Conservation (phyloP, 495 filamentous ascomycete genomes). For the Penicillium bialowiezense region DNA sequence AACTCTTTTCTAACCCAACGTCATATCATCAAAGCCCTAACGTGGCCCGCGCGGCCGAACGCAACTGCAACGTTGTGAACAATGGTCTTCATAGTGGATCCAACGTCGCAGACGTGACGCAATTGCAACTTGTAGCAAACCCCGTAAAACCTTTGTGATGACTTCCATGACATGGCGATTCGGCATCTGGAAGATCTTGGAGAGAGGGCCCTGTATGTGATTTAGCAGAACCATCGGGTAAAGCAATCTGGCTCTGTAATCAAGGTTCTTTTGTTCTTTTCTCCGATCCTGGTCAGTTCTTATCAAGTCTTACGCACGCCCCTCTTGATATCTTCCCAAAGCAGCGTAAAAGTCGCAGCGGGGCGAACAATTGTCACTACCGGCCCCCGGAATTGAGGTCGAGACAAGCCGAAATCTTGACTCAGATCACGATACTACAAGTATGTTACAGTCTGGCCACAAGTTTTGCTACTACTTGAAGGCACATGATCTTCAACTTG, state of each 20-base stretch:
- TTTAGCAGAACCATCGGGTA: too few relatives aligned
- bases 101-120: constrained; percentile 21
- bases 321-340: background rate
- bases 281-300: too few relatives aligned
- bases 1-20: background rate
- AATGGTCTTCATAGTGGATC: constrained; percentile 22
- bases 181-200: background rate
- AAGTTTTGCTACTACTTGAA: too few relatives aligned
- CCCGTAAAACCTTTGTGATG: background rate
- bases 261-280: too few relatives aligned
- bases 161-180: background rate
- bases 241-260: too few relatives aligned
- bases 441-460: background rate
- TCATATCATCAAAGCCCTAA: constrained; percentile 2
- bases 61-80: constrained; percentile 31
- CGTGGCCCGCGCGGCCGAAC: constrained; percentile 5
- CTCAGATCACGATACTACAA: background rate
- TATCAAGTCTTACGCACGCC: background rate
- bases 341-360: background rate
- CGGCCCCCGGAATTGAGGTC: background rate
- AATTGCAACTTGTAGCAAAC: background rate
- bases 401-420: background rate
- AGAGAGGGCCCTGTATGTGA: background rate
- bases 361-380: background rate
- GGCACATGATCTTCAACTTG: too few relatives aligned